Percentiles rank a stretch among this genome's conserved stretches.
phyloP scores from a whole-genome alignment of 495 filamentous ascomycete species.

The Chaetomidium leptoderma region DNA sequence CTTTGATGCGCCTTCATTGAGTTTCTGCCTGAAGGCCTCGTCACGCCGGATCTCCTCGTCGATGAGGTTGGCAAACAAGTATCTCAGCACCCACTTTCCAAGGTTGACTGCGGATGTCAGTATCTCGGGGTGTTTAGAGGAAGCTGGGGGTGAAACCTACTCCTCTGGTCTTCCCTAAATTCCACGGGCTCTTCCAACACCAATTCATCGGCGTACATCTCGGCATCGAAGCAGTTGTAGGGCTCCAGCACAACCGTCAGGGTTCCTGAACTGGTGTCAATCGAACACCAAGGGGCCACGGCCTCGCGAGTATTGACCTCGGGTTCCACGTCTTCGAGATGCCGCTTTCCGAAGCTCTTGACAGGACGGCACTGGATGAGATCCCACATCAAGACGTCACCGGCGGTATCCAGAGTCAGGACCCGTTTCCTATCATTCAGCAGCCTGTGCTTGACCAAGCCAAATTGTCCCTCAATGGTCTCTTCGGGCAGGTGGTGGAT shows the following conservation, averaged over 20 bases:
- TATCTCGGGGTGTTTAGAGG: conserved; percentile 15
- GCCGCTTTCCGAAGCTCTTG: conserved; percentile 82
- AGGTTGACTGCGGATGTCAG: conserved; percentile 66
- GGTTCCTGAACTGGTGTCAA: conserved; percentile 87
- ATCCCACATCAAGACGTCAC: conserved; percentile 97
- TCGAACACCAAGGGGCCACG: conserved; percentile 90
- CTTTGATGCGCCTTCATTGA: conserved; percentile 59
- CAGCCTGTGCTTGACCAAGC: conserved; percentile 86
- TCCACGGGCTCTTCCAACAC: conserved; percentile 65
- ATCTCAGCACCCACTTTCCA: conserved; percentile 93
- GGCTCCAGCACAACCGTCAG: conserved; percentile 87
- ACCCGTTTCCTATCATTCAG: conserved; percentile 87
- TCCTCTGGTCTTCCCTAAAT: conserved; percentile 90
- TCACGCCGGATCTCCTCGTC: conserved; percentile 85
- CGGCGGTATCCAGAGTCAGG: conserved; percentile 88
- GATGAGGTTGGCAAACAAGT: conserved; percentile 84
- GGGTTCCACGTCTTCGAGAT: conserved; percentile 85
- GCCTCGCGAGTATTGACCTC: conserved; percentile 84
- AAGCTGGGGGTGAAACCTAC: conserved; percentile 48
- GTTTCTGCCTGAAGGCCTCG: conserved; percentile 60
- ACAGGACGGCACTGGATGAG: conserved; percentile 84
- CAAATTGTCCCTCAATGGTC: conserved; percentile 91
- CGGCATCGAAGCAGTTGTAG: conserved; percentile 95
- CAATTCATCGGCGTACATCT: conserved; percentile 91
- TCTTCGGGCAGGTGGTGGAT: conserved; percentile 73